These are phyloP conservation scores for Gnomoniopsis sp. DNA, from an alignment of 2,329 filamentous ascomycete genomes.

Conservation along the genomic window DNA sequence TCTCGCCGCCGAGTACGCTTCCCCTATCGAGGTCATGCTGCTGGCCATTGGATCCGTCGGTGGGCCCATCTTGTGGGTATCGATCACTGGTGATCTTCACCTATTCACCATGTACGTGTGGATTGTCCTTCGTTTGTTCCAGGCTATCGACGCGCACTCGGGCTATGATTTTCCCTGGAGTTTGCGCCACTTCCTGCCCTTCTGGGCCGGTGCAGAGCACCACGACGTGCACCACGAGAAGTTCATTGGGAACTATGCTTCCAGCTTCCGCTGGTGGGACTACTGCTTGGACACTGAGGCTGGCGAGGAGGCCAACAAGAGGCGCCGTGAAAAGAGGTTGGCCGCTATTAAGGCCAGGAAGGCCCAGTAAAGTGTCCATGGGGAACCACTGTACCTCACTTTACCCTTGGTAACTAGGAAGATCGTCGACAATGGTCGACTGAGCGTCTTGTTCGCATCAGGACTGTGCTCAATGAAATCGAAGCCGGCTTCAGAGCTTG, in stretches of 20 bases:
- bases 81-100: constrained; percentile 81
- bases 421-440: not conserved
- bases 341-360: constrained; percentile 65
- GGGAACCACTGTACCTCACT: not conserved
- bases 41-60: constrained; percentile 85
- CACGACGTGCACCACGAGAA: constrained; percentile 97
- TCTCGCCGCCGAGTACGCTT: constrained; percentile 94
- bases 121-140: constrained; percentile 90
- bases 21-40: constrained; percentile 94
- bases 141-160: constrained; percentile 96
- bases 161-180: constrained; percentile 99
- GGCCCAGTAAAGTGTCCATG: constrained; percentile 48
- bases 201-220: constrained; percentile 97
- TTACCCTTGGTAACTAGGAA: not conserved
- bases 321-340: constrained; percentile 74
- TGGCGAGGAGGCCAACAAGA: constrained; percentile 80
- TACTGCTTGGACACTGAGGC: constrained; percentile 91
- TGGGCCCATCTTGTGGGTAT: constrained; percentile 78
- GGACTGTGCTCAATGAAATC: not conserved
- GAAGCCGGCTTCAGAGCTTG: not conserved
- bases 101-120: constrained; percentile 97
- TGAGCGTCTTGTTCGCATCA: not conserved
- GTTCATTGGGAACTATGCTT: constrained; percentile 97
- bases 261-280: constrained; percentile 99
- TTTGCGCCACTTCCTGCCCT: constrained; percentile 89